phyloP scores from a whole-genome alignment of 2,329 filamentous ascomycete genomes.

The Elsinoe fawcettii region DNA sequence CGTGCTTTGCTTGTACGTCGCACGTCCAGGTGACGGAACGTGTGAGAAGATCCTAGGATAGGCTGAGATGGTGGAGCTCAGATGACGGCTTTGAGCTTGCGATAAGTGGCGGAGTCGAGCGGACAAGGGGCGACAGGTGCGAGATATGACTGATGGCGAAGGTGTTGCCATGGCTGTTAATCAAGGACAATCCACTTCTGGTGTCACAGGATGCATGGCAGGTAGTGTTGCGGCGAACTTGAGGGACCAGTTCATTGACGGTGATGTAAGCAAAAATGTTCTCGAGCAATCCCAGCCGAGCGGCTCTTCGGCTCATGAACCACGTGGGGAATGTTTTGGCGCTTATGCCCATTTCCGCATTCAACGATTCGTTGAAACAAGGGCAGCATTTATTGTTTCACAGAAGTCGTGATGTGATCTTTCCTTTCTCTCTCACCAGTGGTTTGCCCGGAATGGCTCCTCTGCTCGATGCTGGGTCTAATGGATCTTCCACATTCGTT shows the following conservation, averaged over 20 bases:
- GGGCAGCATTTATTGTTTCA: conserved; percentile 4
- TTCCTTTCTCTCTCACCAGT: background rate
- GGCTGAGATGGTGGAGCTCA: background rate
- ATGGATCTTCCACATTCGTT: background rate
- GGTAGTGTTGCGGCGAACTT: background rate
- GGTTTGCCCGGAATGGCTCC: background rate
- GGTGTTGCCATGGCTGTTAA: background rate
- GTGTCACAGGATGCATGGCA: too few species aligned
- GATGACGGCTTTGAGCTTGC: background rate
- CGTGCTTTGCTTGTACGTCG: too few species aligned
- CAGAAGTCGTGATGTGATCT: background rate
- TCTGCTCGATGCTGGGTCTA: background rate
- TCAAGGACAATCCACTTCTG: too few species aligned
- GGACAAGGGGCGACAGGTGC: background rate
- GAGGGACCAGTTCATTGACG: background rate
- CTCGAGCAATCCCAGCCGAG: background rate
- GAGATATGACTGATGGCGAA: background rate
- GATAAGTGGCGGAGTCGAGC: background rate
- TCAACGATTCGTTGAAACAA: conserved; percentile 9
- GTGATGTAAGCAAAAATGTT: conserved; percentile 2
- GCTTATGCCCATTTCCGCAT: conserved; percentile 6
- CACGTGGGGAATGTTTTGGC: background rate
- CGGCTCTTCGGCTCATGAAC: background rate
- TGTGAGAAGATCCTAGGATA: background rate
- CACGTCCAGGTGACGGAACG: too few species aligned